phyloP scores from a whole-genome alignment of 2,329 filamentous ascomycete species.

The Claviceps sp. region DNA sequence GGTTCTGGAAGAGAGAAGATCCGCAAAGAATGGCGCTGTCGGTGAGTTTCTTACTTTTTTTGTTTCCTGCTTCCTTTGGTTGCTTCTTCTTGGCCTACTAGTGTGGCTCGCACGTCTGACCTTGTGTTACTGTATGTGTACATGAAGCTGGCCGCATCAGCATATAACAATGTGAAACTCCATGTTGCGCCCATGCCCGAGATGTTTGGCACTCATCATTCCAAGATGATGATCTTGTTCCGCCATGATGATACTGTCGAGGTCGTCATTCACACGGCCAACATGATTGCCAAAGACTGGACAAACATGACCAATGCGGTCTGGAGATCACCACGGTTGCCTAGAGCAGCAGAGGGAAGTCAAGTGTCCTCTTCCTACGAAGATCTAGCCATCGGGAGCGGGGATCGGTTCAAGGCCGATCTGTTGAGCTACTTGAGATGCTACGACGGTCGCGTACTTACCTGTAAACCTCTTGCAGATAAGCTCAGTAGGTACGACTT shows the following conservation, averaged over 20 bases:
- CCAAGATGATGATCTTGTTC: slow-evolving; percentile 79
- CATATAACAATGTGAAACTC: slow-evolving; percentile 54
- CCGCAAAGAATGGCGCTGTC: slow-evolving; percentile 40
- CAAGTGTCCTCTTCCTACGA: neutral
- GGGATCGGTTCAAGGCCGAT: slow-evolving; percentile 61
- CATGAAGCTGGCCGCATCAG: slow-evolving; percentile 25
- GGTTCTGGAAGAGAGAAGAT: slow-evolving; percentile 56
- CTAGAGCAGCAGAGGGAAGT: slow-evolving; percentile 22
- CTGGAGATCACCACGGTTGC: slow-evolving; percentile 64
- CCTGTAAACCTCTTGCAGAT: slow-evolving; percentile 40
- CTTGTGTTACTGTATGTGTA: neutral
- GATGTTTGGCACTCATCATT: slow-evolving; percentile 72
- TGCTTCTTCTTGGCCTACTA: slow-evolving; percentile 6
- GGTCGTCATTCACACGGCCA: slow-evolving; percentile 76
- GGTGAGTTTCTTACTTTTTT: slow-evolving; percentile 23
- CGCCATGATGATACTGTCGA: slow-evolving; percentile 65
- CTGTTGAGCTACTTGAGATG: slow-evolving; percentile 57
- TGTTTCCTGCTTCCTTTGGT: neutral
- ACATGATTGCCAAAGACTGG: slow-evolving; percentile 85
- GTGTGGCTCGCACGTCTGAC: neutral
- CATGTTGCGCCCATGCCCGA: slow-evolving; percentile 70
- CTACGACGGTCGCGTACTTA: slow-evolving; percentile 48
- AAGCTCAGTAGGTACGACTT: slow-evolving; percentile 57
- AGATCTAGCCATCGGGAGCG: slow-evolving; percentile 35
- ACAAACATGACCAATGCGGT: slow-evolving; percentile 74